phyloP scores from a whole-genome alignment of 805 yeast genomes.

The Candida sphagnicola region DNA sequence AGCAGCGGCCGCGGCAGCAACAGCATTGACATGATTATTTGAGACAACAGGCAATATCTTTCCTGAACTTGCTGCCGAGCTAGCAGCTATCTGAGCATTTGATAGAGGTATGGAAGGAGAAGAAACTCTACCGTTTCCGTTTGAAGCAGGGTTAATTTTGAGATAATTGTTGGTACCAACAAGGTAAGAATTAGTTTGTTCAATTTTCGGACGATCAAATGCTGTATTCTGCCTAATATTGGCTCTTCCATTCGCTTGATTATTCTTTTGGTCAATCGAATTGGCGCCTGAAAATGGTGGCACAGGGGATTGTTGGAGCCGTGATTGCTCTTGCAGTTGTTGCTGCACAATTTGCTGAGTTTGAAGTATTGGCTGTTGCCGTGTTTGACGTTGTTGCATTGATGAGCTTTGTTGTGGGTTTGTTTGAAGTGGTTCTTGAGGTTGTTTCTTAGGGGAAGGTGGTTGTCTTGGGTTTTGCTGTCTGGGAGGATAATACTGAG shows the following conservation, averaged over 20 bases:
- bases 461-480: slow-evolving; percentile 4
- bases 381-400: slow-evolving; percentile 9
- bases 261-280: neutral
- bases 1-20: too few species aligned
- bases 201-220: slow-evolving; percentile 9
- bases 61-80: neutral
- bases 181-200: neutral
- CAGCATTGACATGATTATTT: too few species aligned
- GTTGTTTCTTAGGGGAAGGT: slow-evolving; percentile 6
- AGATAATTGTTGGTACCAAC: neutral
- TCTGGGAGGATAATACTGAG: slow-evolving; percentile 1
- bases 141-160: slow-evolving; percentile 1
- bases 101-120: slow-evolving; percentile 1
- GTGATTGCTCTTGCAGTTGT: neutral
- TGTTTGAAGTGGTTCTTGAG: slow-evolving; percentile 8
- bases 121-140: neutral
- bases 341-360: neutral
- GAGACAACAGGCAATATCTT: too few species aligned
- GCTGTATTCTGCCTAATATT: slow-evolving; percentile 18
- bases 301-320: neutral
- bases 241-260: neutral
- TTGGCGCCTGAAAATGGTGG: neutral
- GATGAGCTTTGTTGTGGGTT: slow-evolving; percentile 5
- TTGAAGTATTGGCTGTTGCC: slow-evolving; percentile 5
- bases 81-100: slow-evolving; percentile 2